Evolutionary conservation across 1,284 basidiomycete species (phyloP), one percentile per base, ranked within the genome.

Genomic region (Trametes polyzona): DNA sequence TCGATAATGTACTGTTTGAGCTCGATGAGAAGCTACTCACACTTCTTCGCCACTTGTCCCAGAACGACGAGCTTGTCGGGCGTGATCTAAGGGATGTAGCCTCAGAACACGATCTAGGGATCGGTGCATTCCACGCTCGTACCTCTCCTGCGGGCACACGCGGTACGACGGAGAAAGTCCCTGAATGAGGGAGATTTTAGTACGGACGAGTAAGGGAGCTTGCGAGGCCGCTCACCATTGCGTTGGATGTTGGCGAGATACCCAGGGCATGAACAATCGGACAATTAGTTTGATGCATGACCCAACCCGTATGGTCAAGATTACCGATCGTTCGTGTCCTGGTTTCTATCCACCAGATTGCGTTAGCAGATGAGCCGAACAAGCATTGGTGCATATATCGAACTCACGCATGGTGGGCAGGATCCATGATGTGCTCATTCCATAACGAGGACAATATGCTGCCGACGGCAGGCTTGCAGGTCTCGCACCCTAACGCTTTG

Each of bases 171-270:
- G 84, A 87, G 71, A 88, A 92, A 0, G 88, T 83, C 8, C 84
- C 76, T 75, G 47, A 24, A 32, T 19, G 23, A 24, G 32, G 17
- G 26, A 17, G 33, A 3, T 32, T 6, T 30, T 26, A 39, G 35
- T 10, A 11, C 21, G n/a, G n/a, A 19, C 8, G 4, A 9, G 23
- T 39, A 23, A 27, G 42, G 29, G 33, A 44, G 19, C 16, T 55
- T 19, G 43, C 11, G 30, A 19, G 27, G 37, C 29, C 9, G 40
- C 50, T 35, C 72, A 64, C 83, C 90, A 61, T 91, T 86, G 23
- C 90, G 78, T 68, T 92, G 90, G 46, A 92, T 88, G 67, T 92
- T 92, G 23, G 86, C 90, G 55, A 92, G 73, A 72, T 82, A 90
- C 48, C 79, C 76, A 59, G 12, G 11, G 19, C 71, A 35, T 35